Conservation (phyloP, 805 yeast species). For the Schizosaccharomyces lindneri region DNA sequence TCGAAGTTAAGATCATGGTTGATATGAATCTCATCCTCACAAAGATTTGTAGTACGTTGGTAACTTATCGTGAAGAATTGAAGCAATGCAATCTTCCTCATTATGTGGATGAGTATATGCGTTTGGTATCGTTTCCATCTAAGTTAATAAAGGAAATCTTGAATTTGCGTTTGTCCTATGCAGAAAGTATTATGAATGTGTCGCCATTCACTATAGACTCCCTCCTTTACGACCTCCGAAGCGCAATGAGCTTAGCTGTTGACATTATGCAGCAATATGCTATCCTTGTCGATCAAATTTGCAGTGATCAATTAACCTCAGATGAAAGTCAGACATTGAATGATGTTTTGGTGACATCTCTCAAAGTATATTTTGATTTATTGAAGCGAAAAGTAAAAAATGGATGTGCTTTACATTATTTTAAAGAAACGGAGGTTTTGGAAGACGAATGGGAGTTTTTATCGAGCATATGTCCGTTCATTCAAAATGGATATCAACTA, state of each 20-base stretch:
- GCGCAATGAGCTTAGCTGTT: conserved; percentile 50
- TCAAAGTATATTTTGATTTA: conserved; percentile 42
- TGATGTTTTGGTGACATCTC: conserved; percentile 43
- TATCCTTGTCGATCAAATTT: conserved; percentile 26
- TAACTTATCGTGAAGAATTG: conserved; percentile 35
- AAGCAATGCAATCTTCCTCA: conserved; percentile 51
- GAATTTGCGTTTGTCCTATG: conserved; percentile 46
- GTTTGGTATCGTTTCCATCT: conserved; percentile 51
- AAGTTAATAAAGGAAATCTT: conserved; percentile 58
- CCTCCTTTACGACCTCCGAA: conserved; percentile 61
- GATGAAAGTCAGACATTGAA: conserved; percentile 42
- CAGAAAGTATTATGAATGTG: conserved; percentile 54
- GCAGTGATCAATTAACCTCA: conserved; percentile 48
- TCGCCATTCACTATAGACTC: conserved; percentile 93
- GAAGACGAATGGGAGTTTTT: conserved; percentile 62
- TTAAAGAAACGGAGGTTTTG: conserved; percentile 73
- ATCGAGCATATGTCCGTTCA: conserved; percentile 47
- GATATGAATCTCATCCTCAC: conserved; percentile 60
- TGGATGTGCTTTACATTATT: conserved; percentile 33
- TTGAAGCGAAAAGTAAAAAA: conserved; percentile 57
- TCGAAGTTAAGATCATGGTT: conserved; percentile 39
- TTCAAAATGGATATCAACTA: conserved; percentile 59
- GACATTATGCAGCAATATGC: conserved; percentile 44
- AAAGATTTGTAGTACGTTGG: conserved; percentile 50
- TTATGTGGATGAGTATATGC: conserved; percentile 37